Percentiles rank a stretch among this genome's conserved stretches.
phyloP scores from a whole-genome alignment of 2,329 filamentous ascomycete genomes.

The Fusarium redolens region DNA sequence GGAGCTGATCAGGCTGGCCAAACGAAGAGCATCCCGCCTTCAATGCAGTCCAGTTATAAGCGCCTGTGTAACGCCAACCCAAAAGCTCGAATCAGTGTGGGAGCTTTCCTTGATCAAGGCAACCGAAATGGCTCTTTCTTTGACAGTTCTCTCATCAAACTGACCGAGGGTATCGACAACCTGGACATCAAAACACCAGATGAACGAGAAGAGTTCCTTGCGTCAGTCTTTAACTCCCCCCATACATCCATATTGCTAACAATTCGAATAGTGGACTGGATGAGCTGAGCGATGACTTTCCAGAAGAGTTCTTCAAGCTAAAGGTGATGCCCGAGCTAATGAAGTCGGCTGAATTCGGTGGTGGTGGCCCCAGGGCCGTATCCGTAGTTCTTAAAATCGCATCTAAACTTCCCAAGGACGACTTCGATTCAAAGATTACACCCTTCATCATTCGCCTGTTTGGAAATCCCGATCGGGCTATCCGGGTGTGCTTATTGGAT shows the following conservation, averaged over 20 bases:
- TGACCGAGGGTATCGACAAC: constrained; percentile 93
- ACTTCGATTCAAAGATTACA: constrained; percentile 86
- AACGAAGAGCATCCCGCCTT: constrained; percentile 85
- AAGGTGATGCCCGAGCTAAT: constrained; percentile 94
- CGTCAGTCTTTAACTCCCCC: constrained; percentile 53
- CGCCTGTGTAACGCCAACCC: constrained; percentile 89
- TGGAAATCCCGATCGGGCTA: constrained; percentile 88
- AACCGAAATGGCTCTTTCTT: constrained; percentile 87
- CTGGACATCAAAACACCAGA: constrained; percentile 86
- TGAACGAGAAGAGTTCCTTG: constrained; percentile 87
- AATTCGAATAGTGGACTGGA: constrained; percentile 74
- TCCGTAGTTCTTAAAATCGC: constrained; percentile 90
- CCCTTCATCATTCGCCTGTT: constrained; percentile 91
- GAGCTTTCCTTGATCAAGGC: constrained; percentile 91
- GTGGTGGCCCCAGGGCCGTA: constrained; percentile 92
- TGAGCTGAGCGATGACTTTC: constrained; percentile 89
- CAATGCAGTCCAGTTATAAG: constrained; percentile 92
- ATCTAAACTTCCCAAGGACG: constrained; percentile 85
- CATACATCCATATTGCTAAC: constrained; percentile 35
- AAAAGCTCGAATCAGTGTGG: constrained; percentile 85
- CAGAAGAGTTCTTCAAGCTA: constrained; percentile 97
- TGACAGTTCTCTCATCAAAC: constrained; percentile 88
- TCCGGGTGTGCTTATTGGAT: constrained; percentile 90
- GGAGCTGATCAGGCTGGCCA: constrained; percentile 84
- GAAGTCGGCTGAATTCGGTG: constrained; percentile 99